Conservation (phyloP, 805 yeast species). For the Schizosaccharomyces japonicus region DNA sequence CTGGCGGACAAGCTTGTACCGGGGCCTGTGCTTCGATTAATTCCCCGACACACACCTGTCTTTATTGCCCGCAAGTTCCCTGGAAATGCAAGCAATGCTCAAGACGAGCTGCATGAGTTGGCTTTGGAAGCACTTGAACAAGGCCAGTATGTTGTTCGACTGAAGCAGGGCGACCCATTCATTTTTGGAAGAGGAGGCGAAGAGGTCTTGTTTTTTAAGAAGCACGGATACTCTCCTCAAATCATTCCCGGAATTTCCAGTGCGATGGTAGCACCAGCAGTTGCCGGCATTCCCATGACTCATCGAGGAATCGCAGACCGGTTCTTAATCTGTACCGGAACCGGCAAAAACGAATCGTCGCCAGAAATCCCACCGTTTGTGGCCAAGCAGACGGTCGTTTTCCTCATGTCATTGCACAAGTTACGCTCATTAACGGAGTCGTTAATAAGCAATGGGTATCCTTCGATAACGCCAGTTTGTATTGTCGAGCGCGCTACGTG, state of each 20-base stretch:
- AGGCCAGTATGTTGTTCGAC: constrained; percentile 62
- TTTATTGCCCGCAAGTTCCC: constrained; percentile 88
- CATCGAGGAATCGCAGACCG: constrained; percentile 84
- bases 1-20: constrained; percentile 87
- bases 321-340: constrained; percentile 79
- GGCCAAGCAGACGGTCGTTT: constrained; percentile 53
- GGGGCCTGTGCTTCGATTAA: constrained; percentile 53
- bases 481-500: constrained; percentile 81
- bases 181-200: constrained; percentile 94
- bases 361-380: constrained; percentile 61
- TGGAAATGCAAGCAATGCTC: constrained; percentile 88
- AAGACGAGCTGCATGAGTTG: constrained; percentile 49
- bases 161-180: constrained; percentile 93
- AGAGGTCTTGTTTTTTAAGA: constrained; percentile 45
- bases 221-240: constrained; percentile 42
- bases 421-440: constrained; percentile 17
- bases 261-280: constrained; percentile 67
- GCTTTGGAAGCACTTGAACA: constrained; percentile 40
- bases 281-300: constrained; percentile 68
- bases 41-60: constrained; percentile 51
- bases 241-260: constrained; percentile 80
- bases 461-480: constrained; percentile 47
- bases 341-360: constrained; percentile 65
- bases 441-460: constrained; percentile 34
- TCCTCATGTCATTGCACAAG: constrained; percentile 75